These are phyloP conservation scores for Penicillium sp. DNA, from an alignment of 2,329 filamentous ascomycete species.

Conservation along the genomic window DNA sequence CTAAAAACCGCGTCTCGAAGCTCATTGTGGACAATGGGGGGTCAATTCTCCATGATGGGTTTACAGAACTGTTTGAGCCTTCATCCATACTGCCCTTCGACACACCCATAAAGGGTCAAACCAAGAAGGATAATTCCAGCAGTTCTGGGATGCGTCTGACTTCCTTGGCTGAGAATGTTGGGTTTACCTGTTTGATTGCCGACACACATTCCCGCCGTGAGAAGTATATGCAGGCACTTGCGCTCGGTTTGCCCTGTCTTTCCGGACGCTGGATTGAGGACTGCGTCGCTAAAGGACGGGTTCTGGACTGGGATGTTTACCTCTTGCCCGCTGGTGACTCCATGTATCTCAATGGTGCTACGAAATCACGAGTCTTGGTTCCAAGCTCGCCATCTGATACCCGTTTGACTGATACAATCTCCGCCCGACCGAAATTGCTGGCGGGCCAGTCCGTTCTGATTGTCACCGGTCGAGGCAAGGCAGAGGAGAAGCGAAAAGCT, in stretches of 20 bases:
- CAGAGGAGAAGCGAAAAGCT: slow-evolving; percentile 63
- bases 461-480: slow-evolving; percentile 63
- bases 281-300: slow-evolving; percentile 59
- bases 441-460: slow-evolving; percentile 66
- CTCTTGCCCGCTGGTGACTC: slow-evolving; percentile 83
- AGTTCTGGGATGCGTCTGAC: slow-evolving; percentile 53
- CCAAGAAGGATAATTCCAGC: slow-evolving; percentile 16
- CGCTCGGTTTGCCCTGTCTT: slow-evolving; percentile 82
- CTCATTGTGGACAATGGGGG: slow-evolving; percentile 71
- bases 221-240: slow-evolving; percentile 93
- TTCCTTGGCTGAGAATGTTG: slow-evolving; percentile 52
- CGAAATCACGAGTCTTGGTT: slow-evolving; percentile 68
- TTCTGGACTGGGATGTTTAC: slow-evolving; percentile 76
- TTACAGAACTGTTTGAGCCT: slow-evolving; percentile 72
- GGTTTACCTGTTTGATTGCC: slow-evolving; percentile 82
- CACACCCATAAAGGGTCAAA: slow-evolving; percentile 30
- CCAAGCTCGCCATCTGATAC: slow-evolving; percentile 60
- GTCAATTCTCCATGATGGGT: slow-evolving; percentile 67
- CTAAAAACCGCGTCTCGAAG: slow-evolving; percentile 57
- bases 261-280: slow-evolving; percentile 76
- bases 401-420: slow-evolving; percentile 57
- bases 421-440: slow-evolving; percentile 61
- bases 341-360: slow-evolving; percentile 68
- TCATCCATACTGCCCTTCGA: slow-evolving; percentile 28
- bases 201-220: slow-evolving; percentile 80